Evolutionary conservation across 2,329 filamentous ascomycete genomes (phyloP), one percentile per base, ranked within the genome.

Genomic region (Colletotrichum abscissum): DNA sequence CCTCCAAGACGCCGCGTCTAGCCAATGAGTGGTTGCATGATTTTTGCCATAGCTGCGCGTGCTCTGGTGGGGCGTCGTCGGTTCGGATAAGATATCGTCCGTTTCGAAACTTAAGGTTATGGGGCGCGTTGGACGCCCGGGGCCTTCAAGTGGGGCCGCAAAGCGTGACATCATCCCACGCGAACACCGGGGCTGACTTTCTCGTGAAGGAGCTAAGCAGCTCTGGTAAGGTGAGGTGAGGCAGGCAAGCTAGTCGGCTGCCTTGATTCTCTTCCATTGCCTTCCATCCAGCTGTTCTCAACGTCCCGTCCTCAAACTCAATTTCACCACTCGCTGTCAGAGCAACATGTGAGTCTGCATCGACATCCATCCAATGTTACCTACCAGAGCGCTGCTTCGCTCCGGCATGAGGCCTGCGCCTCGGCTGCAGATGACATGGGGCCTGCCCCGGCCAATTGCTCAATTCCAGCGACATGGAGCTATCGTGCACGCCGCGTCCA

Each of bases 1-100:
- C 67, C 55, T 73, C 42, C 42, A 70, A 52, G 55, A 70, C 67
- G 46, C 55, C 60, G 71, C 71, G 35, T 52, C 67, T 35, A 62
- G 67, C 71, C 71, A 73, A 73, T 73, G 60, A 73, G 67, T 70
- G 67, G 54, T 66, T 69, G 60, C 67, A 73, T 73, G 30, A 62
- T 65, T 73, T 73, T 70, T 73, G 26, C 59, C 22, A 38, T 46
- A 42, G 57, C 65, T 57, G 60, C 66, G 58, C 58, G 65, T 63
- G 59, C 54, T 30, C 24, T n/a, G 5, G 70, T 42, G 70, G 70
- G 60, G 60, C 52, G 11, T 9, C 8, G 4, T 64, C 67, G 67
- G 71, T 42, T 52, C 71, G 71, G 71, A 73, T 54, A 58, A 73
- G 54, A 33, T 30, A 70, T 52, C 38, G 52, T 70, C 70, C 70